phyloP scores from a whole-genome alignment of 208 protist species.

The Leishmania guyanensis region DNA sequence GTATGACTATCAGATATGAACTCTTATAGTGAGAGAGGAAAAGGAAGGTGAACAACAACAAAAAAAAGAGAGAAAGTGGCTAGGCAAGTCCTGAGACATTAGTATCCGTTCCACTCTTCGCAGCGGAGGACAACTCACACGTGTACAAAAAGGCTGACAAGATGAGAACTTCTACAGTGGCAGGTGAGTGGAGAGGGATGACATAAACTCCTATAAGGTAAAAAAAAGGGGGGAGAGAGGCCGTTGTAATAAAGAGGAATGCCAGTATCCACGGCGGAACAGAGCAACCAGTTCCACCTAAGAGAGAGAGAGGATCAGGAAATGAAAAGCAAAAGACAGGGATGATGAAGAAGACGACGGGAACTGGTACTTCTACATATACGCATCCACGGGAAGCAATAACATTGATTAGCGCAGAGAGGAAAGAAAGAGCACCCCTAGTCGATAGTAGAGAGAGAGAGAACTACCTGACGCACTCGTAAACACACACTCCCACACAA shows the following conservation, averaged over 20 bases:
- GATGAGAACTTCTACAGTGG: no score
- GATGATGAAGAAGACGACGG: neutral
- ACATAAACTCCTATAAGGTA: neutral
- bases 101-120: neutral
- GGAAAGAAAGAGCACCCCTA: neutral
- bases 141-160: no score
- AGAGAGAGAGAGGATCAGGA: neutral
- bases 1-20: neutral
- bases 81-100: neutral
- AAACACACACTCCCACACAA: neutral
- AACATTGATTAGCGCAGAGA: neutral
- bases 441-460: neutral
- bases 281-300: neutral
- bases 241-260: neutral
- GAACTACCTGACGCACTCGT: neutral
- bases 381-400: neutral
- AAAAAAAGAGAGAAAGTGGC: neutral
- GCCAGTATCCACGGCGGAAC: neutral
- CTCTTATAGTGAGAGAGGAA: no score
- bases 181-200: neutral
- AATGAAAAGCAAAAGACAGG: neutral
- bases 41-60: neutral
- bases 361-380: neutral
- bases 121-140: neutral
- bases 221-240: neutral